Evolutionary conservation across 164 flowering plant genomes (phyloP).

Genomic region (Chimonanthus salicifolius): DNA sequence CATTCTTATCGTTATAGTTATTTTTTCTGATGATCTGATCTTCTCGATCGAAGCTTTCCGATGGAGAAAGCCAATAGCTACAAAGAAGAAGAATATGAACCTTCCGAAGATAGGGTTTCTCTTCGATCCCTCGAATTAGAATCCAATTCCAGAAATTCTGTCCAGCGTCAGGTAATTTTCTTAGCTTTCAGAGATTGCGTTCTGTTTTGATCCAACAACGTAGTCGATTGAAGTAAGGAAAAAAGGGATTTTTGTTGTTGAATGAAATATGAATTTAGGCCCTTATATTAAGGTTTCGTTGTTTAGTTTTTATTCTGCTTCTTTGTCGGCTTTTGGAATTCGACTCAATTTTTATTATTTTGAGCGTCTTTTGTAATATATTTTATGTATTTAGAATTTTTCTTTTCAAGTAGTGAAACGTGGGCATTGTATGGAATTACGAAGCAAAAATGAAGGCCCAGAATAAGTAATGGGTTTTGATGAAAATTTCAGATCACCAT

Average conservation of each 20-base stretch:
- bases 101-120: conserved; percentile 3
- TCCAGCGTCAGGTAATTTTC: neutral
- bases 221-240: neutral
- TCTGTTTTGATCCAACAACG: neutral
- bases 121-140: neutral
- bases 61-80: conserved; percentile 7
- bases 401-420: too few relatives aligned
- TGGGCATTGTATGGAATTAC: too few relatives aligned
- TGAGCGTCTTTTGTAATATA: too few relatives aligned
- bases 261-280: neutral
- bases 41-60: neutral
- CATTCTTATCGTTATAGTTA: too few relatives aligned
- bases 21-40: neutral
- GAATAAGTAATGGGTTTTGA: too few relatives aligned
- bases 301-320: neutral
- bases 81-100: neutral
- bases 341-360: too few relatives aligned
- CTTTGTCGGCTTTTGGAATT: neutral
- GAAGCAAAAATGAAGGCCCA: too few relatives aligned
- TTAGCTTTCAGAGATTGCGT: neutral
- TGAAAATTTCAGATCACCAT: too few relatives aligned
- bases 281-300: too few relatives aligned
- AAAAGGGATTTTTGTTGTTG: neutral
- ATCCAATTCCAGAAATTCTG: neutral
- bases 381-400: too few relatives aligned